Percentiles rank a stretch among this genome's conserved stretches.
phyloP scores from a whole-genome alignment of 2,329 filamentous ascomycete genomes.

The Fusarium nisikadoi region DNA sequence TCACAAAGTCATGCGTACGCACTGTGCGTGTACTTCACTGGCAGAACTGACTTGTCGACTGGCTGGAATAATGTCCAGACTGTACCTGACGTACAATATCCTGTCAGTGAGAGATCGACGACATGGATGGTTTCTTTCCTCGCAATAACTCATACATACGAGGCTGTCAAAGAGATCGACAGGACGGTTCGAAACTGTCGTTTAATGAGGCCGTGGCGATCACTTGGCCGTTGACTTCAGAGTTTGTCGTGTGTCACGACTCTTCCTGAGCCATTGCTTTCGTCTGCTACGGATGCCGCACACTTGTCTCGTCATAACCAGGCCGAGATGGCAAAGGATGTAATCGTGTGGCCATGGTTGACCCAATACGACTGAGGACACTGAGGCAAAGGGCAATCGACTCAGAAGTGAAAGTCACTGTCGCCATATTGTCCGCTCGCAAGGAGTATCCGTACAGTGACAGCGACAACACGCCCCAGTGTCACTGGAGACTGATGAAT shows the following conservation, averaged over 20 bases:
- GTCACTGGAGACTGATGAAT: neutral
- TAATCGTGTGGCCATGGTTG: neutral
- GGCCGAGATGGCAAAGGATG: neutral
- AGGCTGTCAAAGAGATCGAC: conserved; percentile 18
- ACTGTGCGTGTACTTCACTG: neutral
- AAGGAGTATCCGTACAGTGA: neutral
- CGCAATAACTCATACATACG: conserved; percentile 9
- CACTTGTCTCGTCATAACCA: neutral
- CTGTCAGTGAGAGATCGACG: conserved; percentile 12
- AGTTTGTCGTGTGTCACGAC: neutral
- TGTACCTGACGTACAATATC: neutral
- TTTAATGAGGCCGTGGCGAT: conserved; percentile 7
- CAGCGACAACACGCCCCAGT: neutral
- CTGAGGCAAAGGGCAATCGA: neutral
- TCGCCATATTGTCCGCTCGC: neutral
- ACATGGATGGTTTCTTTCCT: conserved; percentile 18
- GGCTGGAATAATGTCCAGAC: neutral
- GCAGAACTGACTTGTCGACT: neutral
- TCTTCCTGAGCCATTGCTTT: neutral
- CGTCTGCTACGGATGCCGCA: neutral
- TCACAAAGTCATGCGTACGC: neutral
- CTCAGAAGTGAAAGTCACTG: neutral
- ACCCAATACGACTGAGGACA: neutral
- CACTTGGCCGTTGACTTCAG: neutral
- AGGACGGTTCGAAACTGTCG: neutral